Conservation (phyloP, 331 rosid genomes). For the Arachis monticola region DNA sequence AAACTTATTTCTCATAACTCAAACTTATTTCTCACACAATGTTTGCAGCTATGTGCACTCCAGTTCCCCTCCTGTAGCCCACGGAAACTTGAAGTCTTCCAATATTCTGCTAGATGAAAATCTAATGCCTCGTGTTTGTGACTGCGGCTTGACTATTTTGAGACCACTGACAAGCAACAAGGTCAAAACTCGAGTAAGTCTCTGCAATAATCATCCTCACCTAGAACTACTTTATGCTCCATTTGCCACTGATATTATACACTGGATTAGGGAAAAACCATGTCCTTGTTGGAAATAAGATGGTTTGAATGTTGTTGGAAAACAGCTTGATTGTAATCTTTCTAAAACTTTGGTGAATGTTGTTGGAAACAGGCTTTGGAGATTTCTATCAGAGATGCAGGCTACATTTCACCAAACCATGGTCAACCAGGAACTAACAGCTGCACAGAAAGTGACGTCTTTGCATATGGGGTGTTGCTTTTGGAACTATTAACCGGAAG, state of each 20-base stretch:
- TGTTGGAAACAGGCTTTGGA: constrained; percentile 44
- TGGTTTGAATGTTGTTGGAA: too few species aligned
- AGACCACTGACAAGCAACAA: constrained; percentile 67
- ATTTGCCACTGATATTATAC: too few species aligned
- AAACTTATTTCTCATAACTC: not conserved
- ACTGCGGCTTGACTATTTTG: constrained; percentile 71
- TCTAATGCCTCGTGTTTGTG: constrained; percentile 68
- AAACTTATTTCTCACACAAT: not conserved
- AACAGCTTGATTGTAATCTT: not conserved
- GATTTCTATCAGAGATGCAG: constrained; percentile 47
- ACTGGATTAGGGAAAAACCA: too few species aligned
- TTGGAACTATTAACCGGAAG: constrained; percentile 71
- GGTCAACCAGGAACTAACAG: constrained; percentile 61
- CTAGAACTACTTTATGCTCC: not conserved
- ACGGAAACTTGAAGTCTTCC: constrained; percentile 80
- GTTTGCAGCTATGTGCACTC: constrained; percentile 79
- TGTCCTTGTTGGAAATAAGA: too few species aligned
- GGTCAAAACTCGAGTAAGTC: constrained; percentile 58
- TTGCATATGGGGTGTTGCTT: constrained; percentile 83
- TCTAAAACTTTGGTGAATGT: constrained; percentile 42
- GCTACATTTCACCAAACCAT: constrained; percentile 72
- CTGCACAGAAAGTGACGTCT: constrained; percentile 66
- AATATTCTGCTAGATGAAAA: constrained; percentile 72
- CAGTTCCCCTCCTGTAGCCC: constrained; percentile 73
- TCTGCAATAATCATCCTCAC: constrained; percentile 17